Evolutionary conservation across 192 early-diverging fungal species (phyloP).

Genomic region (Glomus cerebriforme): DNA sequence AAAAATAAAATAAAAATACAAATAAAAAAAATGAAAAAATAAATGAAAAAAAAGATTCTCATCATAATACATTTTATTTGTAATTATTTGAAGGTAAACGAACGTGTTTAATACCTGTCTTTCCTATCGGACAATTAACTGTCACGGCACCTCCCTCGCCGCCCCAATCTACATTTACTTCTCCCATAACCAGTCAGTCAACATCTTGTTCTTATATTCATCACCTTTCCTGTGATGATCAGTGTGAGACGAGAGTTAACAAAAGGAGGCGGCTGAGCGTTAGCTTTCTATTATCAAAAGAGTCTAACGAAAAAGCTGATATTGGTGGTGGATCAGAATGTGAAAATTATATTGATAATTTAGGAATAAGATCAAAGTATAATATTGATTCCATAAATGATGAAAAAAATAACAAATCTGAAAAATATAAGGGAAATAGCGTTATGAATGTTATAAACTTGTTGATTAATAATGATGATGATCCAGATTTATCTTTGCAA

Average conservation of each 20-base stretch:
- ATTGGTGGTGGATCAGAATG: no score
- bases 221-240: background rate
- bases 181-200: background rate
- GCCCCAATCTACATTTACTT: background rate
- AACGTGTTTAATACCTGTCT: background rate
- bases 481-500: background rate
- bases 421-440: background rate
- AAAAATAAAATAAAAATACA: background rate
- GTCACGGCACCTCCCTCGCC: background rate
- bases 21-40: background rate
- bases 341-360: no score
- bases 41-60: background rate
- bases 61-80: background rate
- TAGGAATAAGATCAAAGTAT: background rate
- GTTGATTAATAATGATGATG: background rate
- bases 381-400: background rate
- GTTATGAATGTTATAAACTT: conserved; percentile 27
- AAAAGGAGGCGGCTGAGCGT: background rate
- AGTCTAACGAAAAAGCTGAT: background rate
- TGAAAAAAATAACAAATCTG: background rate
- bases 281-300: background rate
- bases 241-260: background rate
- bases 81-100: background rate
- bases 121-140: background rate
- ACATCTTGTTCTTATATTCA: background rate